These are phyloP conservation scores for Penicillium robsamsonii DNA, from an alignment of 495 filamentous ascomycete genomes.

Conservation along the genomic window DNA sequence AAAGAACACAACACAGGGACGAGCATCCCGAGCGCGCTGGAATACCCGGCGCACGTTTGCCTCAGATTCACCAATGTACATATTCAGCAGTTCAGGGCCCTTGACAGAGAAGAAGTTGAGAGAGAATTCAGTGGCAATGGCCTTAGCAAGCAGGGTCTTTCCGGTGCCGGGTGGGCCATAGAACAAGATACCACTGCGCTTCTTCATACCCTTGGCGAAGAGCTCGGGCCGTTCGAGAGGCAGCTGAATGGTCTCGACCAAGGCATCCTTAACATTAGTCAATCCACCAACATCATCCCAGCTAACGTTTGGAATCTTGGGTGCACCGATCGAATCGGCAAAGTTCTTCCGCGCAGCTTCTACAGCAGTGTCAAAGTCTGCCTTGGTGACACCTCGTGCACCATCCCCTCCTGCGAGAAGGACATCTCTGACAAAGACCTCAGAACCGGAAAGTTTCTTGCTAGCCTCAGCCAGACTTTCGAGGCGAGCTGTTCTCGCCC, in stretches of 20 bases:
- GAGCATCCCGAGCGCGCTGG: slow-evolving; percentile 87
- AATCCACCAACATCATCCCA: slow-evolving; percentile 98
- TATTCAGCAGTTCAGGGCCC: slow-evolving; percentile 94
- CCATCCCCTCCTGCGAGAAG: slow-evolving; percentile 84
- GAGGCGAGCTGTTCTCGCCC: slow-evolving; percentile 69
- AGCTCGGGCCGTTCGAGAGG: slow-evolving; percentile 90
- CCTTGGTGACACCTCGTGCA: slow-evolving; percentile 72
- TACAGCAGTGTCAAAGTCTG: slow-evolving; percentile 86
- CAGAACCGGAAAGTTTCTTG: slow-evolving; percentile 33
- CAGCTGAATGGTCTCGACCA: slow-evolving; percentile 94
- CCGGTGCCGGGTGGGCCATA: slow-evolving; percentile 97
- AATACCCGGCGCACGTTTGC: slow-evolving; percentile 96
- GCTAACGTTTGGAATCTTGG: slow-evolving; percentile 94
- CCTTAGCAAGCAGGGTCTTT: slow-evolving; percentile 95
- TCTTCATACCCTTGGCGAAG: slow-evolving; percentile 98
- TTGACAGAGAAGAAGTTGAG: slow-evolving; percentile 99
- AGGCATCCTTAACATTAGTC: slow-evolving; percentile 88
- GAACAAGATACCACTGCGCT: slow-evolving; percentile 94
- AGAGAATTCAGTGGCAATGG: slow-evolving; percentile 96
- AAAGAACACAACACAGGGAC: slow-evolving; percentile 99
- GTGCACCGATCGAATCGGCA: slow-evolving; percentile 92
- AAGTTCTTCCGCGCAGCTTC: slow-evolving; percentile 97
- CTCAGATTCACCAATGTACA: slow-evolving; percentile 99
- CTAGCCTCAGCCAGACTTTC: slow-evolving; percentile 60
- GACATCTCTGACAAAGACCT: slow-evolving; percentile 73